phyloP scores from a whole-genome alignment of 345 rosid genomes.

The Citrus medica region DNA sequence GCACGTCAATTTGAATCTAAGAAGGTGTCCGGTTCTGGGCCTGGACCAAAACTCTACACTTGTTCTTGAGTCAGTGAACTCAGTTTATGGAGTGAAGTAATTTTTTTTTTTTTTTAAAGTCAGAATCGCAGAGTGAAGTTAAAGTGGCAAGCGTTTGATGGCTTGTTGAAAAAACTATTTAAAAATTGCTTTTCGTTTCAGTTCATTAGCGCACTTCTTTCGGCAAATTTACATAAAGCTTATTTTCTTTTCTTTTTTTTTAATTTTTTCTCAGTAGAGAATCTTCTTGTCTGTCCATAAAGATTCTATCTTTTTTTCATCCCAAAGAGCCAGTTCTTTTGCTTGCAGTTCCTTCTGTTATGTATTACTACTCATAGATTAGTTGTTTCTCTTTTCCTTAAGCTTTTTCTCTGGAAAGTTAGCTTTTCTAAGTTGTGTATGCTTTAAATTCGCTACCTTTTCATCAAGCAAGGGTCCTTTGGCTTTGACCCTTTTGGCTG shows the following conservation, averaged over 20 bases:
- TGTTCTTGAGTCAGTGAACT: neutral
- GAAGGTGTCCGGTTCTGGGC: neutral
- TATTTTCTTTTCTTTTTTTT: neutral
- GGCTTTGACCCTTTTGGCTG: neutral
- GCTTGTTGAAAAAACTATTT: conserved; percentile 12
- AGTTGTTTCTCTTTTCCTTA: neutral
- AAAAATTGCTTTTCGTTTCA: neutral
- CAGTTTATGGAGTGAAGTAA: too few relatives aligned
- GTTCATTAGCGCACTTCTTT: neutral
- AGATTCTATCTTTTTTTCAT: neutral
- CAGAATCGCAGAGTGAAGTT: neutral
- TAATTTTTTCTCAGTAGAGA: neutral
- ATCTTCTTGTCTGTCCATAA: neutral
- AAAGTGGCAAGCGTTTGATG: conserved; percentile 5
- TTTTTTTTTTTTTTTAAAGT: neutral
- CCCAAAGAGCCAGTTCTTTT: neutral
- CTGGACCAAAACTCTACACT: neutral
- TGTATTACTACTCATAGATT: neutral
- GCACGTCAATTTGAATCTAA: neutral
- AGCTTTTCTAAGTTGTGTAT: neutral
- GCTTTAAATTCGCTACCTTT: neutral
- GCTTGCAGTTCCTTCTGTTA: neutral
- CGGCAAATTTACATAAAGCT: neutral
- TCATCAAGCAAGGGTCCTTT: neutral
- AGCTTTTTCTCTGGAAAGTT: neutral